phyloP scores from a whole-genome alignment of 1,284 basidiomycete species.

The Sporisorium exsertum region DNA sequence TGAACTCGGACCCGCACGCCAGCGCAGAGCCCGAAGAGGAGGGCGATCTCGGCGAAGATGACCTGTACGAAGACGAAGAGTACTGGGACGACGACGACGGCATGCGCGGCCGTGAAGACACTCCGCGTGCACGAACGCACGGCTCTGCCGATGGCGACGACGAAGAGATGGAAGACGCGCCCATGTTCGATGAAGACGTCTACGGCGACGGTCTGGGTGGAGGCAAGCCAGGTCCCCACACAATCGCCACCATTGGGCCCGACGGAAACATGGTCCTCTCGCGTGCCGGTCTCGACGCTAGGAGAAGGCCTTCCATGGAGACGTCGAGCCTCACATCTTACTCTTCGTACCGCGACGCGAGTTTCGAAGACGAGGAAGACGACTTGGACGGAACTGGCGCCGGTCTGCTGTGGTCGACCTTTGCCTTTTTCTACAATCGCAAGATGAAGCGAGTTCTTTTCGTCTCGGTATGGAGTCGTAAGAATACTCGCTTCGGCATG shows the following conservation, averaged over 20 bases:
- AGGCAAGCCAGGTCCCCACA: slow-evolving; percentile 26
- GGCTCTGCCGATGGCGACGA: slow-evolving; percentile 38
- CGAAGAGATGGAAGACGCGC: slow-evolving; percentile 58
- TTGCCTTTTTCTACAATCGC: slow-evolving; percentile 96
- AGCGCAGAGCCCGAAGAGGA: slow-evolving; percentile 72
- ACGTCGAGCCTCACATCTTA: slow-evolving; percentile 34
- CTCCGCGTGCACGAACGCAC: slow-evolving; percentile 33
- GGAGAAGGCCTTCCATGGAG: slow-evolving; percentile 29
- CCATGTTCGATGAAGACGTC: slow-evolving; percentile 68
- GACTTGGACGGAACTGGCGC: slow-evolving; percentile 73
- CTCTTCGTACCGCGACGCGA: slow-evolving; percentile 35
- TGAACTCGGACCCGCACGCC: slow-evolving; percentile 93
- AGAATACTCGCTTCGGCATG: slow-evolving; percentile 70
- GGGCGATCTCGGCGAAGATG: slow-evolving; percentile 68
- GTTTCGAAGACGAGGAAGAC: slow-evolving; percentile 73
- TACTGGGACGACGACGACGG: slow-evolving; percentile 52
- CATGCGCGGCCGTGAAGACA: slow-evolving; percentile 49
- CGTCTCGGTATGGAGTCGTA: slow-evolving; percentile 91
- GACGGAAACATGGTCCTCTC: slow-evolving; percentile 47
- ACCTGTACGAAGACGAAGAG: slow-evolving; percentile 72
- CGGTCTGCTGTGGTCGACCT: slow-evolving; percentile 93
- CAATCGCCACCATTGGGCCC: slow-evolving; percentile 36
- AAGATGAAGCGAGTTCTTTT: slow-evolving; percentile 91
- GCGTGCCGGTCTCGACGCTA: slow-evolving; percentile 18
- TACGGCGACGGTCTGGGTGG: slow-evolving; percentile 52